phyloP scores from a whole-genome alignment of 1,284 basidiomycete species.

The Ceratobasidium sp. region DNA sequence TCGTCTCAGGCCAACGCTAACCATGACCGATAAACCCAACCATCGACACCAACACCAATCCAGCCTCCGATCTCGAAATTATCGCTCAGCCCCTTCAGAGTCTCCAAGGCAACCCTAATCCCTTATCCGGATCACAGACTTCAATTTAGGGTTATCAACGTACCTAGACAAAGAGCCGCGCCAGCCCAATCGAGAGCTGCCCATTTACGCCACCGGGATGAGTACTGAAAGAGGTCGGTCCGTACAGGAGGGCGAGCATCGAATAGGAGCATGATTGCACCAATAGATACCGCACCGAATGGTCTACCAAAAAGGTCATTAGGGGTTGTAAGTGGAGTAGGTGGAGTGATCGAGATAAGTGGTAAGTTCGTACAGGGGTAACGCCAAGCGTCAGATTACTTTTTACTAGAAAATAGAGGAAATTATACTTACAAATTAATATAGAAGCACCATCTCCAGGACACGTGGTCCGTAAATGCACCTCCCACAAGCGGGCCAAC shows the following conservation, averaged over 20 bases:
- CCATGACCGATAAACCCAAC: too few relatives aligned
- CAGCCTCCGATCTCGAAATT: not conserved
- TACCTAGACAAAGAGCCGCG: constrained; percentile 55
- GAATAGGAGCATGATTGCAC: constrained; percentile 47
- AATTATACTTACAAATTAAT: constrained; percentile 56
- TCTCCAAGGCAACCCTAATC: not conserved
- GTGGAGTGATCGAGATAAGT: not conserved
- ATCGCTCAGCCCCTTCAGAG: not conserved
- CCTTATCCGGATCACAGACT: not conserved
- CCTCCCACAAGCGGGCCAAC: constrained; percentile 53
- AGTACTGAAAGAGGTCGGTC: constrained; percentile 30
- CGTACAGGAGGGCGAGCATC: constrained; percentile 45
- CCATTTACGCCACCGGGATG: constrained; percentile 46
- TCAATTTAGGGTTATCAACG: not conserved
- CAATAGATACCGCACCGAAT: constrained; percentile 48
- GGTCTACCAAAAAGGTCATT: constrained; percentile 44
- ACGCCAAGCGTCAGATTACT: too few relatives aligned
- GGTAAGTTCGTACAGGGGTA: not conserved
- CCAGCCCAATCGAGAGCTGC: constrained; percentile 58
- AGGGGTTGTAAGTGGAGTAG: not conserved
- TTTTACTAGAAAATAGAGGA: too few relatives aligned
- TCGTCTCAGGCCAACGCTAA: too few relatives aligned
- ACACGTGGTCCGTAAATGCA: constrained; percentile 54
- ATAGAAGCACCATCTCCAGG: constrained; percentile 62
- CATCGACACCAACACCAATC: too few relatives aligned